phyloP scores from a whole-genome alignment of 768 basidiomycete genomes.

The Pleurotus tuoliensis region DNA sequence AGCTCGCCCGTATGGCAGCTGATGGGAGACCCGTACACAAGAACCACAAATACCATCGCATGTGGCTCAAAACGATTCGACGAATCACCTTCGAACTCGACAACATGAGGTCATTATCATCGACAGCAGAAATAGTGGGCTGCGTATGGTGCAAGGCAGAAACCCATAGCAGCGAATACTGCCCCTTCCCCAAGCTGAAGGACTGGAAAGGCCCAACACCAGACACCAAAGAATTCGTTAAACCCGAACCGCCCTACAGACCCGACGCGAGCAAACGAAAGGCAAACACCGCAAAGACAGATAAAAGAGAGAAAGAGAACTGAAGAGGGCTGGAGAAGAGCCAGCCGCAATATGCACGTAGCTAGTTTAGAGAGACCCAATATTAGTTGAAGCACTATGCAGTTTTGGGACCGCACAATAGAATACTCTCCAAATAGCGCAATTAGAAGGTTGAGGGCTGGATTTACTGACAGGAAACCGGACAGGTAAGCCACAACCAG shows the following conservation, averaged over 20 bases:
- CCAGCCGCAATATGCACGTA: no score
- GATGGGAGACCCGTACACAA: neutral
- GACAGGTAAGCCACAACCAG: no score
- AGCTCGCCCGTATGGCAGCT: neutral
- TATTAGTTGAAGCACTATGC: no score
- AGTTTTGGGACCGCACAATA: no score
- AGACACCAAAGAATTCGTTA: neutral
- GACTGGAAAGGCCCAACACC: neutral
- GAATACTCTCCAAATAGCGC: no score
- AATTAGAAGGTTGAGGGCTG: no score
- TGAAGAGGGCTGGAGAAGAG: no score
- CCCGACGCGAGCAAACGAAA: neutral
- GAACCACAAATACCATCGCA: neutral
- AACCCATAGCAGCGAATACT: neutral
- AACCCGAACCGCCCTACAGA: neutral
- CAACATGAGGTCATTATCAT: neutral
- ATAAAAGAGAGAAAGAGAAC: neutral
- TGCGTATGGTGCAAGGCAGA: slow-evolving; percentile 4
- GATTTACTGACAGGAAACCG: no score
- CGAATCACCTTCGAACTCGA: neutral
- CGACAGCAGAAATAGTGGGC: neutral
- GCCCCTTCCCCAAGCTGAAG: neutral
- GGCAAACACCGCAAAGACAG: neutral
- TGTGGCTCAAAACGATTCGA: neutral
- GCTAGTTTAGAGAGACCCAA: no score